A percentile compares a stretch with the other conserved stretches of the same genome.
Evolutionary conservation across 1,139 yeast genomes (phyloP).

Genomic region (Debaryomyces subglobosus): DNA sequence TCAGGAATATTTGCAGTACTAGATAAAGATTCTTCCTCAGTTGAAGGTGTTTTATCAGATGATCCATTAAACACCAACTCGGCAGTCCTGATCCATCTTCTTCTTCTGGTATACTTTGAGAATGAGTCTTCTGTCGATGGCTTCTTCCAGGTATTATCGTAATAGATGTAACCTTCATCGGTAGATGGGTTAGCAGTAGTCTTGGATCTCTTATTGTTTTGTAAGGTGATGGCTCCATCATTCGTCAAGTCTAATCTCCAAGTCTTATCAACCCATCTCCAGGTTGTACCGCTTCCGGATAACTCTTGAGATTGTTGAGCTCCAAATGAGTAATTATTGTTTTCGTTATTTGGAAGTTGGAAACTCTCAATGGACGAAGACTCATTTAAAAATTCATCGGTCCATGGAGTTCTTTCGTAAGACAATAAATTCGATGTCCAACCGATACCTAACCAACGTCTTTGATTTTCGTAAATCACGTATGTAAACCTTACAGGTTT

Average conservation of each 20-base stretch:
- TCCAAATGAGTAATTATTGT: slow-evolving; percentile 28
- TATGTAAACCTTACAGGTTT: slow-evolving; percentile 86
- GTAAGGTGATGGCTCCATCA: slow-evolving; percentile 79
- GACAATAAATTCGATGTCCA: slow-evolving; percentile 93
- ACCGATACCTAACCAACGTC: slow-evolving; percentile 97
- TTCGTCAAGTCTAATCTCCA: slow-evolving; percentile 91
- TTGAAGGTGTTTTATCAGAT: slow-evolving; percentile 12
- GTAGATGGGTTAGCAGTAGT: slow-evolving; percentile 76
- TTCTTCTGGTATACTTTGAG: slow-evolving; percentile 87
- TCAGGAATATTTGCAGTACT: slow-evolving; percentile 3
- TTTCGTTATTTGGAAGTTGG: slow-evolving; percentile 71
- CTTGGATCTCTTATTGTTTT: slow-evolving; percentile 62
- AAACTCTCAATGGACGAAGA: slow-evolving; percentile 76
- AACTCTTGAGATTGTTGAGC: slow-evolving; percentile 22
- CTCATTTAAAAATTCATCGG: slow-evolving; percentile 92
- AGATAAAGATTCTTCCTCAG: slow-evolving; percentile 13
- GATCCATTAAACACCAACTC: slow-evolving; percentile 60
- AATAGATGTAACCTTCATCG: slow-evolving; percentile 87
- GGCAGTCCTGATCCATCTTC: slow-evolving; percentile 96
- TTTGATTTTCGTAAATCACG: slow-evolving; percentile 92
- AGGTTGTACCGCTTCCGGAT: slow-evolving; percentile 57
- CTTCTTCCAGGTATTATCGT: slow-evolving; percentile 92
- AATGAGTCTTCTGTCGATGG: slow-evolving; percentile 88
- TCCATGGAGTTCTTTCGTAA: slow-evolving; percentile 95
- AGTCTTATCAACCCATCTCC: slow-evolving; percentile 94